phyloP scores from a whole-genome alignment of 164 flowering plant genomes.

The Piper betle region DNA sequence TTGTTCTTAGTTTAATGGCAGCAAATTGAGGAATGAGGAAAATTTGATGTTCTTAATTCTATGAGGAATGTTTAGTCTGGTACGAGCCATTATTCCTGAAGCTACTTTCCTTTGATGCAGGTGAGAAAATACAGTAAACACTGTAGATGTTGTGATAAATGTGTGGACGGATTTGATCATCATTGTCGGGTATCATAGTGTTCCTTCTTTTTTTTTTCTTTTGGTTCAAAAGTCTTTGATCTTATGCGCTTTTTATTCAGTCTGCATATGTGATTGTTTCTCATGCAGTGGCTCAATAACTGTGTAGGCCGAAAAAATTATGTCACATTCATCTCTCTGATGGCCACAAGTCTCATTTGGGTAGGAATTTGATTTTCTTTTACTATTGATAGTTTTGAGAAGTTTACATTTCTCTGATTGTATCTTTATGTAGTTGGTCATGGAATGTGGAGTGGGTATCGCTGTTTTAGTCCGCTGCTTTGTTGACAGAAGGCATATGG shows the following conservation, averaged over 20 bases:
- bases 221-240: neutral
- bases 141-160: slow-evolving; percentile 97
- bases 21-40: too few species aligned
- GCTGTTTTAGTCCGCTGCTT: slow-evolving; percentile 87
- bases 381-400: neutral
- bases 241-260: neutral
- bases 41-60: neutral
- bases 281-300: slow-evolving; percentile 88
- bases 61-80: neutral
- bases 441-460: slow-evolving; percentile 86
- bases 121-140: slow-evolving; percentile 93
- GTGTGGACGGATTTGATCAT: slow-evolving; percentile 98
- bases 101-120: slow-evolving; percentile 26
- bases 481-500: slow-evolving; percentile 56
- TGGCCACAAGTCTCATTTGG: slow-evolving; percentile 89
- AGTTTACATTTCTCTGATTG: neutral
- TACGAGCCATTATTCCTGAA: neutral
- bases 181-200: slow-evolving; percentile 71
- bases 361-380: slow-evolving; percentile 28
- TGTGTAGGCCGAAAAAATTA: slow-evolving; percentile 94
- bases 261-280: neutral
- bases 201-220: neutral
- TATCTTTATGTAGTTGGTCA: slow-evolving; percentile 38
- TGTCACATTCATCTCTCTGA: slow-evolving; percentile 66
- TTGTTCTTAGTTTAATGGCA: too few species aligned